Evolutionary conservation across 257 asterid species (phyloP).

Genomic region (Rehmannia glutinosa): DNA sequence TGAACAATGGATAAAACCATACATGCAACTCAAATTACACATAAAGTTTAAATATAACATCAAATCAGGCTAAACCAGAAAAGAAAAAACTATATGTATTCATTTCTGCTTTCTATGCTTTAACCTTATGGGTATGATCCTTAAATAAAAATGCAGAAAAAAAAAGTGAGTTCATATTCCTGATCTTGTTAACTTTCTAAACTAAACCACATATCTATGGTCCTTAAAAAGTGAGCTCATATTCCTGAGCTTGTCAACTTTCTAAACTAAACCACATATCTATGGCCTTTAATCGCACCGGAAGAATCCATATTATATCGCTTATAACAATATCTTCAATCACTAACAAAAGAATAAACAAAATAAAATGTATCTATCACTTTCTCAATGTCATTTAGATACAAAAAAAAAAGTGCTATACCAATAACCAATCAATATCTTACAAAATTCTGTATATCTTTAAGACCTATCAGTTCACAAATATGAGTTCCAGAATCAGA

Average conservation of each 20-base stretch:
- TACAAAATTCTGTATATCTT: no score
- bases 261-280: background rate
- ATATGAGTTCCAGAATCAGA: no score
- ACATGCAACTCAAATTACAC: background rate
- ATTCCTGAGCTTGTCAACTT: background rate
- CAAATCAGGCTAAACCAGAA: background rate
- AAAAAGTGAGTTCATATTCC: no score
- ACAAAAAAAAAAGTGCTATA: background rate
- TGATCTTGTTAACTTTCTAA: no score
- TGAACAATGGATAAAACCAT: background rate
- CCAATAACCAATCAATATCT: no score
- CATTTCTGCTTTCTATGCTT: background rate
- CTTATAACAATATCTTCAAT: no score
- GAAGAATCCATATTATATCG: background rate
- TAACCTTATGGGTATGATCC: background rate
- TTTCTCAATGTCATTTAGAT: background rate
- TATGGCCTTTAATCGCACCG: background rate
- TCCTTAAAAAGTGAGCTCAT: no score
- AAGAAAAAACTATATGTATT: no score
- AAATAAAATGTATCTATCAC: background rate
- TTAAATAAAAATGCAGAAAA: background rate
- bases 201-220: no score
- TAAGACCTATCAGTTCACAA: no score
- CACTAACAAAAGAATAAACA: background rate
- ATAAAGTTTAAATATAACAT: background rate